Evolutionary conservation across 2,329 filamentous ascomycete genomes (phyloP).

Genomic region (Chrysoporthe puriensis): DNA sequence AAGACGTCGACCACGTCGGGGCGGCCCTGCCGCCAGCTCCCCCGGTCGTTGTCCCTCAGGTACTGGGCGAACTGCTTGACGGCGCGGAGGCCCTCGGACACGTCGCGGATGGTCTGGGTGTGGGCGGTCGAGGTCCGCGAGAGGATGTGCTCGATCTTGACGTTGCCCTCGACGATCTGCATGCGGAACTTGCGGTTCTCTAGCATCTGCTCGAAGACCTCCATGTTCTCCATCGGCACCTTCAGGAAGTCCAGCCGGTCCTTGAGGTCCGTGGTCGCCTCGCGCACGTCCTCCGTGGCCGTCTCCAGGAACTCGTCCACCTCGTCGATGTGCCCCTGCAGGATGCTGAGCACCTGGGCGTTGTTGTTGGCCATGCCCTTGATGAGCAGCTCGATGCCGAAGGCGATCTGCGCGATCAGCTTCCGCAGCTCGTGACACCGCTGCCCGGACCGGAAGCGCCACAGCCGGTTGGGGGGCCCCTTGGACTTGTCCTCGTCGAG

Average conservation of each 20-base stretch:
- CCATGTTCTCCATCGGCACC: conserved; percentile 80
- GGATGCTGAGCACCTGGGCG: conserved; percentile 81
- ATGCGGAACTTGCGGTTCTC: conserved; percentile 81
- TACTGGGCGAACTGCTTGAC: conserved; percentile 79
- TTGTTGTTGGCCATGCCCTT: conserved; percentile 88
- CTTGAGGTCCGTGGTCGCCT: conserved; percentile 77
- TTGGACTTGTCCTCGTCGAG: conserved; percentile 71
- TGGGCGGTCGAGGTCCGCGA: conserved; percentile 76
- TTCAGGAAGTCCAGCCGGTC: conserved; percentile 80
- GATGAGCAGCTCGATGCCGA: conserved; percentile 87
- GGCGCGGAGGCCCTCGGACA: conserved; percentile 75
- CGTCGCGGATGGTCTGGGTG: conserved; percentile 77
- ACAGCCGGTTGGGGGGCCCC: conserved; percentile 71
- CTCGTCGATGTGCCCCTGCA: conserved; percentile 92
- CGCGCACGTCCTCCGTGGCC: conserved; percentile 80
- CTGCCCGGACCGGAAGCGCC: conserved; percentile 76
- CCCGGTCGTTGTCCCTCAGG: conserved; percentile 66
- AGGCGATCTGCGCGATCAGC: conserved; percentile 88
- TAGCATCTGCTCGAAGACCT: conserved; percentile 85
- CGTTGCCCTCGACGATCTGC: conserved; percentile 83
- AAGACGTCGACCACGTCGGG: conserved; percentile 72
- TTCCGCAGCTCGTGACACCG: conserved; percentile 88
- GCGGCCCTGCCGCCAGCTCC: conserved; percentile 64
- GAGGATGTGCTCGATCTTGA: conserved; percentile 88
- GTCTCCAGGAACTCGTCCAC: conserved; percentile 89